Base-by-base conservation (phyloP, 495 filamentous ascomycete species). In the Melanomma pulvis-pyrius region DNA sequence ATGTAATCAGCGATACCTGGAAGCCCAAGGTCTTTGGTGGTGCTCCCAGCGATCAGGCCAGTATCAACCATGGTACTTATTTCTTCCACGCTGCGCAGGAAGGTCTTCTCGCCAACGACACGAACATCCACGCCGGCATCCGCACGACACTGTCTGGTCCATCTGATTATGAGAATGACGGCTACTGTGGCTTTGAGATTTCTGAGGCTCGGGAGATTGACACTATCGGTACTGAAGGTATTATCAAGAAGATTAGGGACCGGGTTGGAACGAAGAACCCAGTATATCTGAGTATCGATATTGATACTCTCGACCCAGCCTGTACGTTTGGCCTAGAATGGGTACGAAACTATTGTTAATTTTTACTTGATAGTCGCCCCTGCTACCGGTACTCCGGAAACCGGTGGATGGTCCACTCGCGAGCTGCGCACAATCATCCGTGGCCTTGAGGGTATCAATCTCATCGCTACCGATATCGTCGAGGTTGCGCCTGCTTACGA, bases 401-500 rank as follows among this genome's bases (percentile, higher is more conserved):
- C 91, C 0, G 92, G 92, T 26, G 92, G 92, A 1, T 96, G 92
- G 92, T 84, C 86, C 1, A 92, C 91, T 0, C 83, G 92, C 48
- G 92, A 96, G 72, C 78, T 92, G 13, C 79, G 88, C 12, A 88
- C 87, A 0, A 89, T 91, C 61, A 78, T 92, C 59, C 82, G 89
- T n/a, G 89, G 89, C 2, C 79, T 91, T 1, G 85, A 87, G 29
- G 90, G 88, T 0, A 74, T 97, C 55, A 90, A 91, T 59, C 81
- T 96, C 51, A 82, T 96, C 39, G 90, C 88, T 0, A 88, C 88
- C 0, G 91, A 96, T 76, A 87, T 93, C 65, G 91, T 96, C 24
- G 91, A 96, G 82, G 91, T 96, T 15, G 87, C 88, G 49, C 91
- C 91, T 0, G 89, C 90, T 13, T 94, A 96, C 74, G 90, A 94